Conservation (phyloP, 2,329 filamentous ascomycete genomes). For the Colletotrichum sp. region DNA sequence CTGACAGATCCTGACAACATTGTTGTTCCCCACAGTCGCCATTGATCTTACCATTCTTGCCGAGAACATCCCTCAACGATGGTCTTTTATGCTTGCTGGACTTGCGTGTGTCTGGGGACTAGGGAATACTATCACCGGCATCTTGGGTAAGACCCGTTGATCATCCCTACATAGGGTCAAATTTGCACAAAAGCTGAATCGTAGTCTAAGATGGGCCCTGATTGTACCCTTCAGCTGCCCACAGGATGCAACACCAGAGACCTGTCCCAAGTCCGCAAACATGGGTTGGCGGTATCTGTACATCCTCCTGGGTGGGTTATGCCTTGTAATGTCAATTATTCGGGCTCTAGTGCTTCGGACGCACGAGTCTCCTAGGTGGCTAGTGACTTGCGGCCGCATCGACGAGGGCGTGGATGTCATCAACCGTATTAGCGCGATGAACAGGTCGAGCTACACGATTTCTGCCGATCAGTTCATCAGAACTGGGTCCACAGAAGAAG, state of each 20-base stretch:
- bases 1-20: background rate
- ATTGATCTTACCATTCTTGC: background rate
- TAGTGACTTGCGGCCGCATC: background rate
- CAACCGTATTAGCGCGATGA: background rate
- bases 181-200: background rate
- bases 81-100: background rate
- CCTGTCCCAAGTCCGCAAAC: background rate
- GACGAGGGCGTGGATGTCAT: background rate
- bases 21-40: background rate
- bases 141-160: background rate
- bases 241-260: background rate
- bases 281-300: background rate
- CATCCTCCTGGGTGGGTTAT: background rate
- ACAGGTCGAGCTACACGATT: background rate
- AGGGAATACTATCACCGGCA: background rate
- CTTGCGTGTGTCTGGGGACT: background rate
- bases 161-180: background rate
- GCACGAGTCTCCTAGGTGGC: background rate
- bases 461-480: background rate
- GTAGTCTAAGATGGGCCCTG: background rate
- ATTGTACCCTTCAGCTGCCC: background rate
- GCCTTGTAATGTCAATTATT: background rate
- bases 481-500: background rate
- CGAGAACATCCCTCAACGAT: background rate
- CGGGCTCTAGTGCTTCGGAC: background rate